Conservation (phyloP, 768 basidiomycete species). For the Trametes punicea region DNA sequence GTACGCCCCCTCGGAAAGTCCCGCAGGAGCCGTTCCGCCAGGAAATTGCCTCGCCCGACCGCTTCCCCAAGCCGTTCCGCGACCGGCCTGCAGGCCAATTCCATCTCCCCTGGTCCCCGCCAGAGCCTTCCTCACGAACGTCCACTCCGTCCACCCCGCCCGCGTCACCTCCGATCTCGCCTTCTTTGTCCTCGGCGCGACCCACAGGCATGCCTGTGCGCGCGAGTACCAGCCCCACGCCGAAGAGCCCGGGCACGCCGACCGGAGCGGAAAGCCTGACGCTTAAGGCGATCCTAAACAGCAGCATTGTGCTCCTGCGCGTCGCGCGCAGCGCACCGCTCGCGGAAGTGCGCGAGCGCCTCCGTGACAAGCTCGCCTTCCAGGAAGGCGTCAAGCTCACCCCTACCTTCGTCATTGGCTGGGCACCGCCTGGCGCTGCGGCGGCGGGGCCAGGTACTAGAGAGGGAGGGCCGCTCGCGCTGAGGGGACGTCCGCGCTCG, state of each 20-base stretch:
- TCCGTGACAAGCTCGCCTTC: slow-evolving; percentile 65
- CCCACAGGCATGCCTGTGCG: not conserved
- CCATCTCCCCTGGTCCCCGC: slow-evolving; percentile 28
- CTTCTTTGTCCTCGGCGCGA: not conserved
- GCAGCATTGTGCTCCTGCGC: slow-evolving; percentile 62
- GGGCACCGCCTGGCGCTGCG: slow-evolving; percentile 38
- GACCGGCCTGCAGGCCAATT: slow-evolving; percentile 29
- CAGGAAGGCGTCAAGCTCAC: slow-evolving; percentile 56
- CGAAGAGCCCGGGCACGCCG: slow-evolving; percentile 24
- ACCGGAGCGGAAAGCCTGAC: slow-evolving; percentile 35
- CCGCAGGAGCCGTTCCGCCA: slow-evolving; percentile 21
- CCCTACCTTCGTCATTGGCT: slow-evolving; percentile 53
- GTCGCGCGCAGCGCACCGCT: slow-evolving; percentile 45
- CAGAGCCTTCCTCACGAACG: slow-evolving; percentile 11
- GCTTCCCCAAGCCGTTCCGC: slow-evolving; percentile 31
- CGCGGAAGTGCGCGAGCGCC: slow-evolving; percentile 49
- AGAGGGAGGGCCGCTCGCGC: not conserved
- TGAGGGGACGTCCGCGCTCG: slow-evolving; percentile 29
- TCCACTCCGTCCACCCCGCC: slow-evolving; percentile 11
- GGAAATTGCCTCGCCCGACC: slow-evolving; percentile 27
- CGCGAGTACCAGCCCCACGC: slow-evolving; percentile 29
- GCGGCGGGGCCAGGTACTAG: slow-evolving; percentile 15
- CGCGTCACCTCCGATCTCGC: not conserved
- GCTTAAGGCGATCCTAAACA: slow-evolving; percentile 64
- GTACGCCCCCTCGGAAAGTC: slow-evolving; percentile 9